These are phyloP conservation scores for Helotiales sp. DNA, from an alignment of 2,329 filamentous ascomycete species.

Conservation along the genomic window DNA sequence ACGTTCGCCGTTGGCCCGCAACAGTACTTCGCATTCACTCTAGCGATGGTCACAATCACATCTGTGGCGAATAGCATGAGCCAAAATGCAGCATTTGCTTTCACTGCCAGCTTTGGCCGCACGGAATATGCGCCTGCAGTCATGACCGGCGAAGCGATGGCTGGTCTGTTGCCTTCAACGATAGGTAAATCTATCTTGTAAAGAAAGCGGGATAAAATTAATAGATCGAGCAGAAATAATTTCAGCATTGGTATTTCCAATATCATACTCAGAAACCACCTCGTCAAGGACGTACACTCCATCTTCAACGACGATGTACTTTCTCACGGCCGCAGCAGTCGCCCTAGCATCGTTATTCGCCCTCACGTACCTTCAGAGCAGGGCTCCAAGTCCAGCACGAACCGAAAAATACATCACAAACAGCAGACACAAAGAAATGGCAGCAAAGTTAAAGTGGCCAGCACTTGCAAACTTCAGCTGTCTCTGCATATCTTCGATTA, in stretches of 20 bases:
- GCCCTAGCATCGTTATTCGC: not conserved
- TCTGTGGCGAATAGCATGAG: not conserved
- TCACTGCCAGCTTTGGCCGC: conserved; percentile 10
- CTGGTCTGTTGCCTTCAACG: not conserved
- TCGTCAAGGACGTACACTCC: not conserved
- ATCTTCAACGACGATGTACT: not conserved
- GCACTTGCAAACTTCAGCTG: not conserved
- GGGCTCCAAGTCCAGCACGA: not conserved
- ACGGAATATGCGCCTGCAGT: conserved; percentile 28
- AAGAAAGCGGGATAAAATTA: not conserved
- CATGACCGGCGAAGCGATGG: conserved; percentile 24
- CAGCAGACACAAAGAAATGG: not conserved
- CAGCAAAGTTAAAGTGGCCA: not conserved
- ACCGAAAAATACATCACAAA: not conserved
- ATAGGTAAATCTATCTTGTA: too few relatives aligned
- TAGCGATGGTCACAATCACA: not conserved
- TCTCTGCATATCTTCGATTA: not conserved
- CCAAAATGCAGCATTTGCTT: not conserved
- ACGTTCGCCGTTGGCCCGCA: not conserved
- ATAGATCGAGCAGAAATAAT: not conserved
- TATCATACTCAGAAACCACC: not conserved
- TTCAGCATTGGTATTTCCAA: not conserved
- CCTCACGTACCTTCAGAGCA: not conserved
- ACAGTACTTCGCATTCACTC: not conserved
- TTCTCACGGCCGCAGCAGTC: not conserved